Conservation (phyloP, 1,284 basidiomycete genomes). For the Laetiporus sulphureus region DNA sequence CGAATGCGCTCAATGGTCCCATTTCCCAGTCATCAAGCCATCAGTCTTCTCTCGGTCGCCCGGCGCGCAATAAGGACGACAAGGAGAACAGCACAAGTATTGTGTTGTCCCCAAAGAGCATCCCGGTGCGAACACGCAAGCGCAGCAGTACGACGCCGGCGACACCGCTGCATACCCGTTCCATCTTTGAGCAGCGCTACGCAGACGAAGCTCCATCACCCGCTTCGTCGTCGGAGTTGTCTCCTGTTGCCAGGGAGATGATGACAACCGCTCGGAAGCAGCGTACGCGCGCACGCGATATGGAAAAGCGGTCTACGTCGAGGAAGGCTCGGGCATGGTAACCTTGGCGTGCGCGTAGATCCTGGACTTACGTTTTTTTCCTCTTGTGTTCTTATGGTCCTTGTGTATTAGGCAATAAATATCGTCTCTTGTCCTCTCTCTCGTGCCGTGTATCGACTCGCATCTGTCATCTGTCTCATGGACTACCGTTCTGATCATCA, state of each 20-base stretch:
- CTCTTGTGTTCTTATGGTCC: neutral
- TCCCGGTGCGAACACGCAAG: neutral
- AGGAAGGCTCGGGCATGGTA: slow-evolving; percentile 6
- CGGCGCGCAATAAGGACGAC: no score
- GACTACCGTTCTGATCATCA: no score
- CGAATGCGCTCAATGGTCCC: neutral
- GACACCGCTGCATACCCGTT: slow-evolving; percentile 19
- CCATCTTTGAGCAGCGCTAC: slow-evolving; percentile 20
- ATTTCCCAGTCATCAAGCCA: neutral
- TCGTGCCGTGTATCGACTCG: no score
- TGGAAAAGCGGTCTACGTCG: slow-evolving; percentile 12
- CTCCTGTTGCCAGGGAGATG: slow-evolving; percentile 55
- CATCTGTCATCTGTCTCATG: no score
- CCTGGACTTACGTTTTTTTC: no score
- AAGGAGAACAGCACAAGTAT: slow-evolving; percentile 24
- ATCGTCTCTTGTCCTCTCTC: no score
- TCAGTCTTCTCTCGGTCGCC: no score
- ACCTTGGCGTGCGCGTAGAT: neutral
- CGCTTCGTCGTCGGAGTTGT: slow-evolving; percentile 68
- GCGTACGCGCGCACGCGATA: slow-evolving; percentile 38
- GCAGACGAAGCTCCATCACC: slow-evolving; percentile 39
- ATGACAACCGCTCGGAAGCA: slow-evolving; percentile 59
- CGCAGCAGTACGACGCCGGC: neutral
- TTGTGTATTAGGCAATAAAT: neutral
- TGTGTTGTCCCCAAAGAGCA: slow-evolving; percentile 9